Base-by-base conservation (phyloP, 1,284 basidiomycete genomes). In the Gomphus bonarii region DNA sequence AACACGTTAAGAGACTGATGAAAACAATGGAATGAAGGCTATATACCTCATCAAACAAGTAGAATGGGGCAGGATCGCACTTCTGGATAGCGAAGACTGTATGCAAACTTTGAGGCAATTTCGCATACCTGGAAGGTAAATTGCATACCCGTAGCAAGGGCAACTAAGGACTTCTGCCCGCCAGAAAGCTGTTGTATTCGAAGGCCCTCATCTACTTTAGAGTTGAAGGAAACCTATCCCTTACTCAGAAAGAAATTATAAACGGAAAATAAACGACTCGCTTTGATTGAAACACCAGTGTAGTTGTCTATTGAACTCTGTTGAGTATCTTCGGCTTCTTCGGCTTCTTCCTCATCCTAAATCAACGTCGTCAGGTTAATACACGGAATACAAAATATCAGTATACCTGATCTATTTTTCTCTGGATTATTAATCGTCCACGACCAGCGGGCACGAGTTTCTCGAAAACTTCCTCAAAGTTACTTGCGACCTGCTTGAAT, bases 1-100 rank as follows among this genome's bases (percentile, higher is more conserved):
- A 1, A 50, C 5, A 14, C 12, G 55, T 25, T 25, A 22, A 6
- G n/a, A 53, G 28, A 46, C 16, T 16, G 16, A 54, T 11, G 28
- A 48, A 40, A 31, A 14, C 57, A 40, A 48, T 11, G 1, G 1
- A 35, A 9, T 12, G 11, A 8, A 47, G 36, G 31, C 2, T 25
- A 30, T 40, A 40, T 54, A 85, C 86, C 78, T 99, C 97, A 69
- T 99, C 97, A 67, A 99, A 99, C n/a, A 99, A 78, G 71, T 99
- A 99, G 75, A 99, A 99, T 0, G 97, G 97, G 0, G 97, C 97
- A 1, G 97, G 97, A 67, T 99, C 97, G 69, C 95, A 98, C 71
- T 97, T 97, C 70, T 99, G 97, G 64, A 99, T 99, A 8, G 95
- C 94, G 67, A 99, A 99, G 18, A 99, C 95, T 88, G 63, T 1